A percentile compares a stretch with the other conserved stretches of the same genome.
phyloP scores from a whole-genome alignment of 1,284 basidiomycete genomes.

The Ceratobasidium sp. region DNA sequence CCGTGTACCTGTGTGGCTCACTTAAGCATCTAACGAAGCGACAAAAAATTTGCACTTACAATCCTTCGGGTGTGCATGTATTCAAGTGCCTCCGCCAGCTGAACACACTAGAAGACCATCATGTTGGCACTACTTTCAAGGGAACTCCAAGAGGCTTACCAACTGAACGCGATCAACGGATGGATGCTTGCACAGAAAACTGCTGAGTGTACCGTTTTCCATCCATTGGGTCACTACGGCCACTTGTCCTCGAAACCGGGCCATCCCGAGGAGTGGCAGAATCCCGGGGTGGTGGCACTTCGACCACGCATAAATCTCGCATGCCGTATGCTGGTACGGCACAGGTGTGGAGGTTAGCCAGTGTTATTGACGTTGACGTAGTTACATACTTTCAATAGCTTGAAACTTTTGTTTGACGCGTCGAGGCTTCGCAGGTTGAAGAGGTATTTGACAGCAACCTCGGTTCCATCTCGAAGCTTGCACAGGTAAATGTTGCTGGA shows the following conservation, averaged over 20 bases:
- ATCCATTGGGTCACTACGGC: constrained; percentile 27
- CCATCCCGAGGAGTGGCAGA: constrained; percentile 22
- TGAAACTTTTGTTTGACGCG: neutral
- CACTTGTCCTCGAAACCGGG: neutral
- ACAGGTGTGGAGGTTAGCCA: neutral
- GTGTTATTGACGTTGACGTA: no score
- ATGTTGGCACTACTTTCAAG: neutral
- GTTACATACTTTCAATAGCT: constrained; percentile 4
- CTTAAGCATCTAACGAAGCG: no score
- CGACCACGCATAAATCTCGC: constrained; percentile 37
- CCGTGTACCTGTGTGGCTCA: constrained; percentile 18
- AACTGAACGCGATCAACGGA: constrained; percentile 4
- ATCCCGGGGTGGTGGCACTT: constrained; percentile 21
- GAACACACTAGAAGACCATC: constrained; percentile 19
- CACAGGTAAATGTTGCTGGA: constrained; percentile 4
- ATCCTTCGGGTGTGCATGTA: constrained; percentile 17
- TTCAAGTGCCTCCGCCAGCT: constrained; percentile 7
- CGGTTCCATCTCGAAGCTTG: neutral
- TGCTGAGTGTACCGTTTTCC: neutral
- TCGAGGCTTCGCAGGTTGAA: neutral
- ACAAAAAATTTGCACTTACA: constrained; percentile 8
- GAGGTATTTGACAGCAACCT: constrained; percentile 28
- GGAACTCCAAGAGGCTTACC: neutral
- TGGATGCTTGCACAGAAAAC: neutral
- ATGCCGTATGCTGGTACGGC: constrained; percentile 14